These are phyloP conservation scores for Cyclotella baltica DNA, from an alignment of 108 stramenopile genomes.

Conservation along the genomic window DNA sequence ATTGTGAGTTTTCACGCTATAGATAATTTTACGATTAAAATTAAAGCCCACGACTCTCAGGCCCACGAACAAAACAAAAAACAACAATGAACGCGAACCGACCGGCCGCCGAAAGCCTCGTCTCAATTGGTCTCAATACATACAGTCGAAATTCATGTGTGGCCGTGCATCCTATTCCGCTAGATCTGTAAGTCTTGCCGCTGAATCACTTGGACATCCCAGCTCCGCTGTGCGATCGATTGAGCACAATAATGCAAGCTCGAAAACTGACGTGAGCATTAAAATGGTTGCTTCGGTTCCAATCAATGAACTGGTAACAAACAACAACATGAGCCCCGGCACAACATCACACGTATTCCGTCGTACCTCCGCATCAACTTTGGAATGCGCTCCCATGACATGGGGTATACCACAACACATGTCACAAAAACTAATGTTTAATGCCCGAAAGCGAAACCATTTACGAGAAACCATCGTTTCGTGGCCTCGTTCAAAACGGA, in stretches of 20 bases:
- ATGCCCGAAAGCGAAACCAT: slow-evolving; percentile 85
- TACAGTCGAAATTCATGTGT: no score
- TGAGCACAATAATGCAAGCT: not conserved
- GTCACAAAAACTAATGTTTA: slow-evolving; percentile 66
- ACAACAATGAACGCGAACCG: no score
- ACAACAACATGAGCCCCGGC: slow-evolving; percentile 34
- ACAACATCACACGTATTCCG: slow-evolving; percentile 13
- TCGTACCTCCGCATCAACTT: not conserved
- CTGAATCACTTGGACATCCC: not conserved
- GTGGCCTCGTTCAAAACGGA: slow-evolving; percentile 42
- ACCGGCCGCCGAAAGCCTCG: no score
- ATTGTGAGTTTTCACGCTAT: no score
- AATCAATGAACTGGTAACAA: not conserved
- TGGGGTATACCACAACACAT: slow-evolving; percentile 82
- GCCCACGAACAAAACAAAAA: no score
- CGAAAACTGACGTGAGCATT: not conserved
- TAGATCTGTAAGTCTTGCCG: slow-evolving; percentile 1
- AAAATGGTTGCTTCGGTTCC: not conserved
- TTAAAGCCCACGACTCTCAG: no score
- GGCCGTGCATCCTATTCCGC: slow-evolving; percentile 25
- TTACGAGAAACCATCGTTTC: slow-evolving; percentile 72
- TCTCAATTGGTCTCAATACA: no score
- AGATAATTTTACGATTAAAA: no score
- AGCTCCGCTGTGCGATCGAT: not conserved
- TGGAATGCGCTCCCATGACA: slow-evolving; percentile 41